Conservation (phyloP, 345 rosid species). For the Garcia nutans region DNA sequence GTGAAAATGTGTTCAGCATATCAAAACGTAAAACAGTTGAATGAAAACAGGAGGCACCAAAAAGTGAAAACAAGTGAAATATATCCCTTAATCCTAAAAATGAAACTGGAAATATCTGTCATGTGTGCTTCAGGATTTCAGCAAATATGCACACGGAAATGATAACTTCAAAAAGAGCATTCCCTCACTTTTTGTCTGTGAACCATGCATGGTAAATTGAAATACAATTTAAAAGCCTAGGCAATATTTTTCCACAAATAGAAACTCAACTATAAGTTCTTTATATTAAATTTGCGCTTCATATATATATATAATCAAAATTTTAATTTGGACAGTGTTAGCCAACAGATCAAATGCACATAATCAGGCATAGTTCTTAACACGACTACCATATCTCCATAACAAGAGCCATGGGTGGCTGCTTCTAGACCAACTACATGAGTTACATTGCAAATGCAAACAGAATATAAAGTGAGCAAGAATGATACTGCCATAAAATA, state of each 20-base stretch:
- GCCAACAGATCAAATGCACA: neutral
- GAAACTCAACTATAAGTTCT: neutral
- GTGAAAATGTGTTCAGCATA: neutral
- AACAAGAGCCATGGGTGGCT: too few species aligned
- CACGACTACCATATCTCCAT: too few species aligned
- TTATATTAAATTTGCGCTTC: neutral
- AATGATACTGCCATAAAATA: slow-evolving; percentile 1
- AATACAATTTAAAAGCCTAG: neutral
- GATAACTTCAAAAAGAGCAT: neutral
- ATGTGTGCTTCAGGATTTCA: too few species aligned
- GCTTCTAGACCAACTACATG: neutral
- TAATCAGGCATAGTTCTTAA: neutral
- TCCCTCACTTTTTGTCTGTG: neutral
- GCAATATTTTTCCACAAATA: neutral
- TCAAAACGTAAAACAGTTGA: neutral
- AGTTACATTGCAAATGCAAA: slow-evolving; percentile 7
- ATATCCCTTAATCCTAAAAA: slow-evolving; percentile 1
- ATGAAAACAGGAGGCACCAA: neutral
- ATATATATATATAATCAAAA: neutral
- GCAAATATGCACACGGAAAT: neutral
- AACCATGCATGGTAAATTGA: neutral
- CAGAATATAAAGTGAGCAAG: neutral
- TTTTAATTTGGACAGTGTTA: neutral
- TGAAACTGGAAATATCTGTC: neutral
- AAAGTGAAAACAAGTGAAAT: neutral